These are phyloP conservation scores for Pyrenochaeta sp. DNA, from an alignment of 2,329 filamentous ascomycete species.

Conservation along the genomic window DNA sequence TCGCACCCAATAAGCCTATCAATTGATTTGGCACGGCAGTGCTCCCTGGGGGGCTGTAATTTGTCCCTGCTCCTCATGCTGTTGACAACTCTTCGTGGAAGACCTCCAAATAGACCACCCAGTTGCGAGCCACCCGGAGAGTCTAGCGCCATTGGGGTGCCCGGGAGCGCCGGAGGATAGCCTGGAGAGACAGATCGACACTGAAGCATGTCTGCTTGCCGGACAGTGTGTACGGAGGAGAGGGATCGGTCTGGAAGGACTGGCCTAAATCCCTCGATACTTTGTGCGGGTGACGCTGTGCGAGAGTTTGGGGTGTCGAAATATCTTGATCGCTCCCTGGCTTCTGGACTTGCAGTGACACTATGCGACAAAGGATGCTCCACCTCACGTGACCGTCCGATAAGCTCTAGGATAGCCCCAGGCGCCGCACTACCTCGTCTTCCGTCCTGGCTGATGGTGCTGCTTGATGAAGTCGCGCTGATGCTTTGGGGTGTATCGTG, in stretches of 20 bases:
- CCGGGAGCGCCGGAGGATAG: conserved; percentile 54
- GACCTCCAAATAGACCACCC: conserved; percentile 56
- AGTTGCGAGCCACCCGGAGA: conserved; percentile 53
- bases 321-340: conserved; percentile 45
- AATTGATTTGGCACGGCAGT: conserved; percentile 66
- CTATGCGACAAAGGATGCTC: conserved; percentile 82
- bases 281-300: conserved; percentile 51
- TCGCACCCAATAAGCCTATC: conserved; percentile 68
- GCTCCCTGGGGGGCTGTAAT: conserved; percentile 55
- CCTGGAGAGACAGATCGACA: conserved; percentile 47
- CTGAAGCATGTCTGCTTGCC: conserved; percentile 49
- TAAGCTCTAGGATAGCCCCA: conserved; percentile 64
- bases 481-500: conserved; percentile 64
- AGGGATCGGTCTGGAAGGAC: conserved; percentile 50
- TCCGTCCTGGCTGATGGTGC: conserved; percentile 63
- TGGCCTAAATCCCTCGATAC: conserved; percentile 35
- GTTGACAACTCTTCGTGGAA: conserved; percentile 57
- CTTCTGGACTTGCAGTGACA: conserved; percentile 73
- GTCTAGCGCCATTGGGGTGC: conserved; percentile 55
- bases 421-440: conserved; percentile 66
- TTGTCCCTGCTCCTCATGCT: conserved; percentile 53
- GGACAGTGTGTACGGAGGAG: conserved; percentile 58
- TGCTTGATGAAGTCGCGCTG: conserved; percentile 62
- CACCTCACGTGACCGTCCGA: conserved; percentile 60
- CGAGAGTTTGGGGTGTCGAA: conserved; percentile 50